phyloP scores from a whole-genome alignment of 2,329 filamentous ascomycete genomes.

The Chrysoporthe cubensis region DNA sequence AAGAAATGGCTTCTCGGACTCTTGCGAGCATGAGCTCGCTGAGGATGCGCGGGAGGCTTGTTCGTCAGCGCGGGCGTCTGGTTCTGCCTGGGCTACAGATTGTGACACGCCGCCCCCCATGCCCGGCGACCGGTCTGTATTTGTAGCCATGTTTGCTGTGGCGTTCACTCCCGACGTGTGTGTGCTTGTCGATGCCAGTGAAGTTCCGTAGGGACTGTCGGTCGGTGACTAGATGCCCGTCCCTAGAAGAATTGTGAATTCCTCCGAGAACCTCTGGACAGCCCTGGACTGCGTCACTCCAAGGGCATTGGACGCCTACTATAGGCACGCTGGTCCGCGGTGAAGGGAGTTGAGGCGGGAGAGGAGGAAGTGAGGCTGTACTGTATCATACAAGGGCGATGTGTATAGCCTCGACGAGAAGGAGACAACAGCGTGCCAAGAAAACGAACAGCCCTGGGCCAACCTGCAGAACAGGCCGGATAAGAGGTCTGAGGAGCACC shows the following conservation, averaged over 20 bases:
- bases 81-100: background rate
- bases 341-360: background rate
- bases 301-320: too few relatives aligned
- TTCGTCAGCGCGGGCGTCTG: background rate
- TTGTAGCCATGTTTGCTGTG: background rate
- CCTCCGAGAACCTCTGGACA: too few relatives aligned
- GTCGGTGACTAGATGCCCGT: too few relatives aligned
- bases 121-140: background rate
- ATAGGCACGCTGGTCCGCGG: too few relatives aligned
- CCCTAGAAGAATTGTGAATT: too few relatives aligned
- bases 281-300: too few relatives aligned
- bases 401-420: background rate
- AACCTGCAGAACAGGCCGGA: background rate
- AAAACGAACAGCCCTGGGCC: background rate
- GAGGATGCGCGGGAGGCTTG: background rate
- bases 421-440: background rate
- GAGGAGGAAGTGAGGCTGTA: background rate
- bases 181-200: background rate
- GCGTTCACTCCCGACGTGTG: background rate
- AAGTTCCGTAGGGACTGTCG: too few relatives aligned
- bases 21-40: slow-evolving; percentile 11
- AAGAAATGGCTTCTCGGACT: slow-evolving; percentile 6
- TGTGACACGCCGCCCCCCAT: background rate
- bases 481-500: background rate
- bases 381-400: background rate